These are phyloP conservation scores for Pseudophaeomoniella oleicola DNA, from an alignment of 2,329 filamentous ascomycete species.

Conservation along the genomic window DNA sequence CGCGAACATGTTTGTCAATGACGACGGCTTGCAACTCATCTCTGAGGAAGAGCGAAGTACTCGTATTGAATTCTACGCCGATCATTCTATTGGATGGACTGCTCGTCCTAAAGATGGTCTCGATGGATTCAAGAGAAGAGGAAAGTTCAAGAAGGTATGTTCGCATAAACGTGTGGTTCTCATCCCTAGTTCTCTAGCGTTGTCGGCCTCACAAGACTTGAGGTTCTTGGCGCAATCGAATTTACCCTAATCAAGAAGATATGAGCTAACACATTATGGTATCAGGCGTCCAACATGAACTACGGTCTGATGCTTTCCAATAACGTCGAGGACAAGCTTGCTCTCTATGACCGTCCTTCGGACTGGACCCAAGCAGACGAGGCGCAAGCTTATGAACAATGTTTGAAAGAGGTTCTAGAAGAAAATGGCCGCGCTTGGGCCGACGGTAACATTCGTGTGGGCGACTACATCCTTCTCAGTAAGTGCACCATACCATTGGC, in stretches of 20 bases:
- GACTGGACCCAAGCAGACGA: slow-evolving; percentile 40
- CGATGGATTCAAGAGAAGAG: slow-evolving; percentile 45
- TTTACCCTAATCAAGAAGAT: neutral
- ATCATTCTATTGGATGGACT: slow-evolving; percentile 35
- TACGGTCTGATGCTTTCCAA: slow-evolving; percentile 49
- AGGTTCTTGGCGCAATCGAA: too few relatives aligned
- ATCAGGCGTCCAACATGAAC: slow-evolving; percentile 56
- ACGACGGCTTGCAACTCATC: slow-evolving; percentile 24
- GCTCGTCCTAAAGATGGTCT: slow-evolving; percentile 37
- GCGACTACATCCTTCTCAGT: slow-evolving; percentile 62
- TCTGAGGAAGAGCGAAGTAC: slow-evolving; percentile 26
- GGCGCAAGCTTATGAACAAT: slow-evolving; percentile 21
- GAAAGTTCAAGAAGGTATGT: slow-evolving; percentile 51
- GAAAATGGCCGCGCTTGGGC: slow-evolving; percentile 45
- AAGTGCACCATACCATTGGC: slow-evolving; percentile 69
- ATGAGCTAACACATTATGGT: neutral
- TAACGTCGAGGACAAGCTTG: slow-evolving; percentile 46
- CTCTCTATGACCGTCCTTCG: slow-evolving; percentile 18
- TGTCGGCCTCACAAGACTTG: too few relatives aligned
- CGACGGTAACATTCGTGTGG: slow-evolving; percentile 69
- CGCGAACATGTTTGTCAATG: slow-evolving; percentile 23
- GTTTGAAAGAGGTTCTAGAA: slow-evolving; percentile 31
- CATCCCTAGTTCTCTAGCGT: too few relatives aligned
- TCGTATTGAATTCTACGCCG: slow-evolving; percentile 32
- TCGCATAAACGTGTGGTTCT: slow-evolving; percentile 5